Evolutionary conservation across 2,329 filamentous ascomycete species (phyloP).

Genomic region (Fusarium abutilonis): DNA sequence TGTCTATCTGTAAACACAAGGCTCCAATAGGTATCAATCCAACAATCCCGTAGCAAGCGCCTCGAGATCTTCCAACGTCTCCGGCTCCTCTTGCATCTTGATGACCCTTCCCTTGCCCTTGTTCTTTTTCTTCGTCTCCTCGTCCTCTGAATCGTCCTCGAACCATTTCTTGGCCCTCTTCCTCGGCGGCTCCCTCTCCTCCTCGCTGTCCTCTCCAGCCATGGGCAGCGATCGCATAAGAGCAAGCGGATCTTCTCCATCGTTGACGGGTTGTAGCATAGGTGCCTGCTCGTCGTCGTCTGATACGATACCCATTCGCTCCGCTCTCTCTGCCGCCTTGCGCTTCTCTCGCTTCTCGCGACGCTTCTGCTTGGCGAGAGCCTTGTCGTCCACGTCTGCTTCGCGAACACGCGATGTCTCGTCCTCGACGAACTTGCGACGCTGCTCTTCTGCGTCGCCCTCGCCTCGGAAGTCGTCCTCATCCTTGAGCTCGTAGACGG

Average conservation of each 20-base stretch:
- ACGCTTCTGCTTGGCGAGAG: conserved; percentile 78
- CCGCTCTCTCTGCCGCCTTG: conserved; percentile 70
- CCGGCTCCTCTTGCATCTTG: conserved; percentile 73
- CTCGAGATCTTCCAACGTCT: conserved; percentile 82
- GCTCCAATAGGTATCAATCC: conserved; percentile 53
- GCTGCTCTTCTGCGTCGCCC: conserved; percentile 80
- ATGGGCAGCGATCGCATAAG: conserved; percentile 67
- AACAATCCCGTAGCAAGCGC: conserved; percentile 78
- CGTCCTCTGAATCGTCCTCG: conserved; percentile 72
- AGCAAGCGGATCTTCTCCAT: conserved; percentile 56
- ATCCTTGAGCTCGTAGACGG: conserved; percentile 87
- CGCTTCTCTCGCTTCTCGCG: conserved; percentile 78
- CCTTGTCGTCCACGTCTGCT: conserved; percentile 86
- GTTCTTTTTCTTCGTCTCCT: conserved; percentile 52
- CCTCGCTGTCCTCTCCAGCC: conserved; percentile 51
- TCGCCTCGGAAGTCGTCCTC: conserved; percentile 81
- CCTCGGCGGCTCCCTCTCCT: conserved; percentile 57
- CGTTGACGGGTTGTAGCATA: conserved; percentile 47
- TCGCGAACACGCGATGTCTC: conserved; percentile 76
- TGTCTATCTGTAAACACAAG: conserved; percentile 35
- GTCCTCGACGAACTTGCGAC: conserved; percentile 78
- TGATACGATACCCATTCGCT: conserved; percentile 45
- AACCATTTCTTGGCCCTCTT: conserved; percentile 82
- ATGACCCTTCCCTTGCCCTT: conserved; percentile 64
- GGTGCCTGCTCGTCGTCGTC: conserved; percentile 44